Base-by-base conservation (phyloP, 345 rosid species). In the Clarkia xantiana region DNA sequence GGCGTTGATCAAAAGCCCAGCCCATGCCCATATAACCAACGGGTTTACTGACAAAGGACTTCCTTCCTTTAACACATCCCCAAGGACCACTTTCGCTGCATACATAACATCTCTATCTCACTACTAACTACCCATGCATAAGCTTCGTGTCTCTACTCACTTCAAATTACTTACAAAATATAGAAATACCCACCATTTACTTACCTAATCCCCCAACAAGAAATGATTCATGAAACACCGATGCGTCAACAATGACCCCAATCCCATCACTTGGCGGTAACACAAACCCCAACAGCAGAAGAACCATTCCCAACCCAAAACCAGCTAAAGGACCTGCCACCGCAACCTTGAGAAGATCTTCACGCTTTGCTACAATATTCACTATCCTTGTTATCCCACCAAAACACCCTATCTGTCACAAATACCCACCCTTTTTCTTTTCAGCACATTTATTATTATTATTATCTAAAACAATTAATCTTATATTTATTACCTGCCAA, bases 391-490 rank as follows among this genome's bases (percentile, higher is more conserved):
- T 86, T 59, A 86, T 83, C 53, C 91, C 89, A 63, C 97, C 97
- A 66, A 86, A 90, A 54, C 94, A 90, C 70, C 96, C 96, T 83
- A 83, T 83, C 96, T 90, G 94, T 89, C 83, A 72, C 57, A 78
- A 68, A 79, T n/a, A n/a, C n/a, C n/a, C n/a, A n/a, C n/a, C n/a
- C n/a, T n/a, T n/a, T n/a, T n/a, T n/a, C n/a, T n/a, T n/a, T n/a
- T n/a, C n/a, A n/a, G n/a, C n/a, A n/a, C n/a, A n/a, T n/a, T n/a
- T n/a, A n/a, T n/a, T n/a, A n/a, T n/a, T n/a, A n/a, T n/a, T n/a
- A n/a, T n/a, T n/a, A n/a, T n/a, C n/a, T n/a, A n/a, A n/a, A n/a
- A n/a, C n/a, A n/a, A n/a, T n/a, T n/a, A n/a, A n/a, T n/a, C n/a
- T n/a, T n/a, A n/a, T n/a, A n/a, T n/a, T n/a, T n/a, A n/a, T n/a